Conservation (phyloP, 2,329 filamentous ascomycete genomes). For the Claviceps africana region DNA sequence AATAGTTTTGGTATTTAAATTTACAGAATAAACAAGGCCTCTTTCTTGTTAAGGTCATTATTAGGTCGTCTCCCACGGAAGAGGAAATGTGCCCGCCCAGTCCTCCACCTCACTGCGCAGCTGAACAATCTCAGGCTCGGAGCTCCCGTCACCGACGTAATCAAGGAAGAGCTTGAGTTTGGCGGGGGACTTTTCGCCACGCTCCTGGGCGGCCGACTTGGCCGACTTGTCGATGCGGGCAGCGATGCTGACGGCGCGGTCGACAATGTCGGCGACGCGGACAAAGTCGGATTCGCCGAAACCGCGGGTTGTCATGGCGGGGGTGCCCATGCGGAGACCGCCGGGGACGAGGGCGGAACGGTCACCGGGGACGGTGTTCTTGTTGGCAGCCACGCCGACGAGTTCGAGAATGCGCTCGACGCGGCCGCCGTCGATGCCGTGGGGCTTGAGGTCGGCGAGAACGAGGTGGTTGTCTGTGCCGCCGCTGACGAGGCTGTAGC, state of each 20-base stretch:
- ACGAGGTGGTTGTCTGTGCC: conserved; percentile 98
- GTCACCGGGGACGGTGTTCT: conserved; percentile 96
- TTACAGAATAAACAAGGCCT: too few relatives aligned
- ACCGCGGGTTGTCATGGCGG: conserved; percentile 95
- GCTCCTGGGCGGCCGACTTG: conserved; percentile 52
- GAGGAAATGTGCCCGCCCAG: conserved; percentile 61
- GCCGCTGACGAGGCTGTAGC: conserved; percentile 80
- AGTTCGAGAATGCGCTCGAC: conserved; percentile 85
- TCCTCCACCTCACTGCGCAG: conserved; percentile 61
- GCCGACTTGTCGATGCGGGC: conserved; percentile 61
- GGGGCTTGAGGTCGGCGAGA: conserved; percentile 78
- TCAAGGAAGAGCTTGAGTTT: conserved; percentile 55
- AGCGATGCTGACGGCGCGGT: conserved; percentile 68
- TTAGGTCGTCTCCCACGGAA: conserved; percentile 46
- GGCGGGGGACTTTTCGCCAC: conserved; percentile 49
- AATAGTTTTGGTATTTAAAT: too few relatives aligned
- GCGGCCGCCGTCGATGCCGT: conserved; percentile 73
- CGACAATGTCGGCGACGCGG: conserved; percentile 72
- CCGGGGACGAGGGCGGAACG: conserved; percentile 86
- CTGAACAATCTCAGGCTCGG: conserved; percentile 57
- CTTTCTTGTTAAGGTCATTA: conserved; percentile 4
- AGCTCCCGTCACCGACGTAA: conserved; percentile 52
- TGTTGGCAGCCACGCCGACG: conserved; percentile 94
- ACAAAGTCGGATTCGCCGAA: conserved; percentile 80
- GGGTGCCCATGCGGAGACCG: conserved; percentile 85